Percentiles rank a stretch among this genome's conserved stretches.
These are phyloP conservation scores for Myxozyma monticola DNA, from an alignment of 805 yeast species.

Conservation along the genomic window DNA sequence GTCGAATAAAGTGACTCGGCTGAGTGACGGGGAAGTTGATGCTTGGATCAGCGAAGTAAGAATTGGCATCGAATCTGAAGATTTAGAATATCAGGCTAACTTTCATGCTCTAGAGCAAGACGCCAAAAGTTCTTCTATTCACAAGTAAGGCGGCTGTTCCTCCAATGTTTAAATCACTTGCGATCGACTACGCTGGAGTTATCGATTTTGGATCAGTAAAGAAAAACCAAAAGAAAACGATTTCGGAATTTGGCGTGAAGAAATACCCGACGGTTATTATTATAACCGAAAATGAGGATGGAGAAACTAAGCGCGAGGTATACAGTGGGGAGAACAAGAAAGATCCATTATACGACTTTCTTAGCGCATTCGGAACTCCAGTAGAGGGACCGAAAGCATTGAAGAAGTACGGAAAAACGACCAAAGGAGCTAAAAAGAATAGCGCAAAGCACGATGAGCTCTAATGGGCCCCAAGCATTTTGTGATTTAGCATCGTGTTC, in stretches of 20 bases:
- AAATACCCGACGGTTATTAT: constrained; percentile 40
- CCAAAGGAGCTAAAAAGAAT: too few species aligned
- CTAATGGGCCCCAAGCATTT: too few species aligned
- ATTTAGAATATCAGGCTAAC: background rate
- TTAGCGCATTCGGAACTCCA: constrained; percentile 39
- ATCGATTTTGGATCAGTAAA: constrained; percentile 47
- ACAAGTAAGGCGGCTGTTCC: constrained; percentile 46
- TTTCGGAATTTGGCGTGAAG: constrained; percentile 34
- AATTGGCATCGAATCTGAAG: background rate
- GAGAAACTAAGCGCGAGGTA: background rate
- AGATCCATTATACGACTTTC: constrained; percentile 38
- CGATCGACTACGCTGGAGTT: constrained; percentile 62
- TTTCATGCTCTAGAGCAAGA: constrained; percentile 2
- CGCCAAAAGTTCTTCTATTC: constrained; percentile 20
- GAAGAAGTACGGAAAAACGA: background rate
- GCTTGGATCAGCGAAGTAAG: constrained; percentile 10
- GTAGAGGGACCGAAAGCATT: constrained; percentile 40
- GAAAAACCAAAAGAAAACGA: constrained; percentile 33
- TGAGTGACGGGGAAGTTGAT: constrained; percentile 5
- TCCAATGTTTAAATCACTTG: constrained; percentile 62
- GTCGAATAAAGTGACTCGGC: constrained; percentile 16
- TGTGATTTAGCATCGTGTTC: too few species aligned
- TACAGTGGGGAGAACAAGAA: constrained; percentile 42
- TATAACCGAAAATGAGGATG: constrained; percentile 29
- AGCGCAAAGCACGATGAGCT: too few species aligned